These are phyloP conservation scores for Garcia nutans DNA, from an alignment of 345 rosid genomes.

Conservation along the genomic window DNA sequence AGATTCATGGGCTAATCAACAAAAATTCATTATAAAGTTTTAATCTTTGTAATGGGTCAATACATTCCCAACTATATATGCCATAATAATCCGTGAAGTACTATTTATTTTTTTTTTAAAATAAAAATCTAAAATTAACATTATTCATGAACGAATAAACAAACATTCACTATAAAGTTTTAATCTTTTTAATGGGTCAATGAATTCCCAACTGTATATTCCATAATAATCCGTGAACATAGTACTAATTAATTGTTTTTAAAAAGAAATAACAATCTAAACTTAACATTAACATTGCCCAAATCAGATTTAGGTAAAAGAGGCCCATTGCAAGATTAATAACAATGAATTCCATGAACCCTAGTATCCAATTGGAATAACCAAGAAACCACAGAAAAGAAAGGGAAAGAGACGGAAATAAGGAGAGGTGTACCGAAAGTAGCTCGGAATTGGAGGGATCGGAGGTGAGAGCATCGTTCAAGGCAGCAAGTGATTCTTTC, in stretches of 20 bases:
- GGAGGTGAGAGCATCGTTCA: slow-evolving; percentile 62
- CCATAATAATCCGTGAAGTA: neutral
- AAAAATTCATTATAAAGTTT: neutral
- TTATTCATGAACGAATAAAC: no score
- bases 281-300: no score
- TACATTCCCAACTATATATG: neutral
- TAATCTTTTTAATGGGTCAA: no score
- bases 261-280: no score
- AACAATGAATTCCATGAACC: slow-evolving; percentile 9
- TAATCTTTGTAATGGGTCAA: neutral
- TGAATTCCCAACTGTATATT: no score
- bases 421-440: slow-evolving; percentile 45
- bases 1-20: no score
- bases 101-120: no score
- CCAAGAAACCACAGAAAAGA: neutral
- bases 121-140: no score
- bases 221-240: neutral
- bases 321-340: neutral
- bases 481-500: slow-evolving; percentile 62
- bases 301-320: neutral
- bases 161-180: no score
- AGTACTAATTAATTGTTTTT: no score
- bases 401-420: neutral
- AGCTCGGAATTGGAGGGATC: slow-evolving; percentile 71
- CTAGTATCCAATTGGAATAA: neutral